Evolutionary conservation across 2,329 filamentous ascomycete genomes (phyloP).

Genomic region (Monilinia fructigena): DNA sequence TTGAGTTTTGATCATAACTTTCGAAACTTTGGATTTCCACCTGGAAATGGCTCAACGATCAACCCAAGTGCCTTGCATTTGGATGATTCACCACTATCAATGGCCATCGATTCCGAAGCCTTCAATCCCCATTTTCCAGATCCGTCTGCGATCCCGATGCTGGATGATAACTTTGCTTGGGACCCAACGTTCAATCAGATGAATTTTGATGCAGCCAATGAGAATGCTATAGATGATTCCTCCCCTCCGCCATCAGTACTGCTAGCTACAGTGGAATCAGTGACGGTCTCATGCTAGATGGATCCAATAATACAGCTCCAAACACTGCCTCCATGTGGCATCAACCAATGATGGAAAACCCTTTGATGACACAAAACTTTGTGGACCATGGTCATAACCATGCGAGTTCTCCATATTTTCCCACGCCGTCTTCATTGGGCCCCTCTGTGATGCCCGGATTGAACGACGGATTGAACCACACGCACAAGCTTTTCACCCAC

Average conservation of each 20-base stretch:
- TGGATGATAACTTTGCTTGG: conserved; percentile 84
- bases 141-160: conserved; percentile 55
- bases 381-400: conserved; percentile 75
- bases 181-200: conserved; percentile 70
- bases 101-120: conserved; percentile 62
- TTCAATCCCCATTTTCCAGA: conserved; percentile 58
- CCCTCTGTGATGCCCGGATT: conserved; percentile 68
- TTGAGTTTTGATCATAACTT: conserved; percentile 67
- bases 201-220: conserved; percentile 66
- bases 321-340: conserved; percentile 65
- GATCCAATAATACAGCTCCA: conserved; percentile 62
- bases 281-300: conserved; percentile 81
- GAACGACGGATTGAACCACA: conserved; percentile 46
- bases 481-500: conserved; percentile 62
- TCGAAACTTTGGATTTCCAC: conserved; percentile 4
- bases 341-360: conserved; percentile 65
- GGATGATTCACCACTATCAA: conserved; percentile 70
- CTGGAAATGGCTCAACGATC: conserved; percentile 58
- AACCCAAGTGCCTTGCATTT: conserved; percentile 79
- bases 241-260: conserved; percentile 96
- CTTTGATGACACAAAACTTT: conserved; percentile 62
- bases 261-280: conserved; percentile 89
- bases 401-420: conserved; percentile 73
- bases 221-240: conserved; percentile 84
- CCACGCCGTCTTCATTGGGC: conserved; percentile 74